Base-by-base conservation (phyloP, 306 rosid genomes). In the Alnus rubra region DNA sequence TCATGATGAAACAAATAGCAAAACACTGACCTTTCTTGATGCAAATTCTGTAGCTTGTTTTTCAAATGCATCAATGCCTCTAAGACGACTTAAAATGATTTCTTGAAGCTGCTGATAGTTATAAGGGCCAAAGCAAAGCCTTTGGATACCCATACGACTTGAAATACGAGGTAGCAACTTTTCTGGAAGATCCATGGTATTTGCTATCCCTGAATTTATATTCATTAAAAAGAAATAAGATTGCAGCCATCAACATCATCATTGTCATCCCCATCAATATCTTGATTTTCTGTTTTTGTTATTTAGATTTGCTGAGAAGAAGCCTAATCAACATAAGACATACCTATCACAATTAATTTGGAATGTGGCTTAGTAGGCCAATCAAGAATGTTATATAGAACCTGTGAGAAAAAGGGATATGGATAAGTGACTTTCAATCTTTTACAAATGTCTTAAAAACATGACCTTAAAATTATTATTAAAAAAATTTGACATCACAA, bases 91-190 rank as follows among this genome's bases (percentile, higher is more conserved):
- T 0, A 79, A 88, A 82, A 95, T 91, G 71, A 95, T 92, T 89
- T 95, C 97, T 84, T 95, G 94, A 88, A 95, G 98, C 81, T 95
- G 98, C 81, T 89, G 93, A 82, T 88, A 82, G 62, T 88, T 92
- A 88, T 95, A 95, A 65, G 98, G 98, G 71, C 97, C 97, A 88
- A 92, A 95, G 84, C 98, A 92, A 80, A 95, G 95, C 86, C 98
- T 88, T 69, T 95, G 93, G 70, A 95, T 92, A 37, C 98, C 98
- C 98, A 92, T 92, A 76, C 98, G 95, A 73, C 98, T 95, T 82
- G 98, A 92, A 83, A 95, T 95, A 51, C 98, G 97, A 82, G 98
- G 98, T 87, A 95, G 97, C 84, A 92, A 85, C 92, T 95, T 95
- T 86, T 95, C 98, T 18, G 98, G 98, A 79, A 95, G 98, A 81